Conservation (phyloP, 768 basidiomycete species). For the Lactifluus piperatus region DNA sequence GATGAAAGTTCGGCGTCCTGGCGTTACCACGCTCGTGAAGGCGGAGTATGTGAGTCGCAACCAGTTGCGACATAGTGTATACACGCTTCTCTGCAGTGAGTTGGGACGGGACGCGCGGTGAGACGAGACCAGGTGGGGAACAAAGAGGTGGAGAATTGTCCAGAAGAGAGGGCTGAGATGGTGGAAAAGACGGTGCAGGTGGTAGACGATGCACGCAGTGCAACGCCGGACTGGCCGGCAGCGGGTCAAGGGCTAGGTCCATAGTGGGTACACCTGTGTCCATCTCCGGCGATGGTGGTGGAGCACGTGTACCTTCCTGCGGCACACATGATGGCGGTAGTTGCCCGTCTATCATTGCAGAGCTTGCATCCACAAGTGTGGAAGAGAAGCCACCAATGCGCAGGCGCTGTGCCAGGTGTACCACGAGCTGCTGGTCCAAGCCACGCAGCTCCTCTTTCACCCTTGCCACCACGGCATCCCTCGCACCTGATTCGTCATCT, state of each 20-base stretch:
- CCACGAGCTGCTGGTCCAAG: conserved; percentile 13
- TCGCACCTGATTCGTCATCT: background rate
- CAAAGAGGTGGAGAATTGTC: background rate
- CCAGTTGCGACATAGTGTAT: conserved; percentile 20
- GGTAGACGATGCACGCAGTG: background rate
- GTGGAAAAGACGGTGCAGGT: background rate
- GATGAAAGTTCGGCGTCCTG: conserved; percentile 4
- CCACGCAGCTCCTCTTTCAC: conserved; percentile 4
- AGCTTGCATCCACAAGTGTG: background rate
- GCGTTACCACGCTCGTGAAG: conserved; percentile 13
- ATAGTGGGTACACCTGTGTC: conserved; percentile 1
- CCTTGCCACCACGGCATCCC: background rate
- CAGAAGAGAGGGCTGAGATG: background rate
- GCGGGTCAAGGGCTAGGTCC: conserved; percentile 8
- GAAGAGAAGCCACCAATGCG: conserved; percentile 3
- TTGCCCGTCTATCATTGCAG: background rate
- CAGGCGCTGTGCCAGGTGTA: conserved; percentile 8
- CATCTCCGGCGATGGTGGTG: conserved; percentile 17
- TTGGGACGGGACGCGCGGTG: conserved; percentile 5
- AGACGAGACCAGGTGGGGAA: conserved; percentile 10
- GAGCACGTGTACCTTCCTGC: conserved; percentile 14
- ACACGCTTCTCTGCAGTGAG: conserved; percentile 6
- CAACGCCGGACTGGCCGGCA: conserved; percentile 3
- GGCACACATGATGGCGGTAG: background rate
- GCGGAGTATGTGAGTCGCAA: conserved; percentile 19